Conservation (phyloP, 352 stramenopile genomes). For the Pythium phragmitis region DNA sequence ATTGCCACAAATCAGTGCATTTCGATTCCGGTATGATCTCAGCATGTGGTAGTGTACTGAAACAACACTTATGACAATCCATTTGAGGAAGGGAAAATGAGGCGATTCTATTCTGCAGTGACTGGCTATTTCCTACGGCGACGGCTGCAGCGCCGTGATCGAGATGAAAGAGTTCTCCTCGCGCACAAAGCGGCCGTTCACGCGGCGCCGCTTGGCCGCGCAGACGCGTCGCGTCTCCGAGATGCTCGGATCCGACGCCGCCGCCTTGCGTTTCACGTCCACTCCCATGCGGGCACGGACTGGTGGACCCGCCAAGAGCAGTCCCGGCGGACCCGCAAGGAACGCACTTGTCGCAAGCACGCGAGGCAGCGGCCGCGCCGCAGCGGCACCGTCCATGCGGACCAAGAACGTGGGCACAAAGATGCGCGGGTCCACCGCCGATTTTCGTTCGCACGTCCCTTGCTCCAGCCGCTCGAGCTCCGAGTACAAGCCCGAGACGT, state of each 20-base stretch:
- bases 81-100: background rate
- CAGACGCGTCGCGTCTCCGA: constrained; percentile 54
- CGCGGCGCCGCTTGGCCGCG: constrained; percentile 60
- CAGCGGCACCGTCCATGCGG: constrained; percentile 39
- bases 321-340: constrained; percentile 34
- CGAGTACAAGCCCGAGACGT: constrained; percentile 43
- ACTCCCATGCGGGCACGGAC: constrained; percentile 1
- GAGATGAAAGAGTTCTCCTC: constrained; percentile 59
- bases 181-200: constrained; percentile 61
- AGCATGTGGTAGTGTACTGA: background rate
- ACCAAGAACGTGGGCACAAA: constrained; percentile 60
- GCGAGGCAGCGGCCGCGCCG: background rate
- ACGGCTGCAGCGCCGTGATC: constrained; percentile 57
- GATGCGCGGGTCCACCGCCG: constrained; percentile 25
- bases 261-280: constrained; percentile 40
- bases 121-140: background rate
- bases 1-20: background rate
- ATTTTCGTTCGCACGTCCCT: background rate
- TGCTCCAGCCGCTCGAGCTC: constrained; percentile 36
- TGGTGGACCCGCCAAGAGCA: constrained; percentile 19
- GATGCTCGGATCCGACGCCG: constrained; percentile 30
- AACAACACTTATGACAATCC: background rate
- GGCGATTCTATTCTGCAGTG: background rate
- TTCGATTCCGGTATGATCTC: background rate
- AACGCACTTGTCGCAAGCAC: constrained; percentile 19